Base-by-base conservation (phyloP, 345 rosid species). In the Syzygium jambos region DNA sequence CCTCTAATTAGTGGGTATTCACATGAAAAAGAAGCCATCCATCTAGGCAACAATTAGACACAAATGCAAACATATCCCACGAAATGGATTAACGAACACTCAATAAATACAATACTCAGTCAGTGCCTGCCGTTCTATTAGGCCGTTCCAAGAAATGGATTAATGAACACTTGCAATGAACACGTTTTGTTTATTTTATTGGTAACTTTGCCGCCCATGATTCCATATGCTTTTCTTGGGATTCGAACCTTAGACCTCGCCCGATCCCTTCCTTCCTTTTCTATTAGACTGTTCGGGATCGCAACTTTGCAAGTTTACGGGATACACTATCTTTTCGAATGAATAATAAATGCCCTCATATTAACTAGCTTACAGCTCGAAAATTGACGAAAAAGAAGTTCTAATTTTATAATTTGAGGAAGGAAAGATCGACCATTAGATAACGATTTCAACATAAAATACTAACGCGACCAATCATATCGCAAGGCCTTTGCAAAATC, bases 221-320 rank as follows among this genome's bases (percentile, higher is more conserved):
- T 1, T 63, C 0, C 77, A 29, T 63, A 49, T 51, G 30, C 34
- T 38, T n/a, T 49, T 52, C 55, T 3, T 1, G 0, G 55, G 41
- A 52, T 52, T 52, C 43, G 61, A 52, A 51, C 61, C 85, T 41
- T 83, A 82, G 19, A 63, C 73, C 10, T 63, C 38, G 5, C 22
- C 17, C 11, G 1, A 65, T 65, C 77, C 77, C 73, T 15, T 7
- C 43, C n/a, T 56, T 56, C 61, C 6, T 56, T 56, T 56, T 56
- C 13, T 25, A 57, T 4, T 25, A 57, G 14, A 15, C 15, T 0
- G 0, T 57, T 57, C 0, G 1, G 0, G 7, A 25, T 57, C 1
- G 3, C 29, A 57, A 57, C 63, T 25, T 57, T 1, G 2, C 63
- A 25, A 25, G 63, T 57, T n/a, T 3, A 61, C 6, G 15, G 34